Base-by-base conservation (phyloP, 2,329 filamentous ascomycete species). In the Triangularia verruculosa region DNA sequence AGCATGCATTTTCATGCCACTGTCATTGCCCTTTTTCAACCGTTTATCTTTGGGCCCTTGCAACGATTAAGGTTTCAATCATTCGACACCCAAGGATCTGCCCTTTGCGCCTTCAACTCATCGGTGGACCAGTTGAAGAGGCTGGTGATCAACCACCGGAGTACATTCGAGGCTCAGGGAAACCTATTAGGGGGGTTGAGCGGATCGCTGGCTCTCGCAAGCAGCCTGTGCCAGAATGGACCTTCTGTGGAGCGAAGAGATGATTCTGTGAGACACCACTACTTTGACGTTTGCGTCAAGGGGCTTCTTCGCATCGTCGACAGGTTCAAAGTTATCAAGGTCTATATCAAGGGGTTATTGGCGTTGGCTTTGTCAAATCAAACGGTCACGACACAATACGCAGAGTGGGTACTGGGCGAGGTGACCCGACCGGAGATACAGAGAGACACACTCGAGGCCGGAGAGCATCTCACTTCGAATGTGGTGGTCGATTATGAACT, bases 121-220 rank as follows among this genome's bases (percentile, higher is more conserved):
- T 58, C 56, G 32, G 24, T 58, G 8, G 34, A 58, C 25, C 56
- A 58, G 8, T 22, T 58, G 20, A 58, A 58, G 15, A 32, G 56
- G 56, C 20, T 58, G 22, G 56, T 58, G 13, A 51, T 58, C 12
- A 47, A 17, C 12, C 15, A 58, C 32, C 34, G 34, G 30, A 58
- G 56, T 22, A 58, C 30, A 15, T 58, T 58, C 12, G 22, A 58
- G 8, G 4, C n/a, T 3, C 17, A 28, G n/a, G 30, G 15, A n/a
- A 25, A 58, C n/a, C 25, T 39, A 1, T 8, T 47, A 7, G 25
- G 12, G 1, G 8, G 5, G 4, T 15, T 27, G 20, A 15, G 15
- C 11, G 56, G 56, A n/a, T n/a, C 34, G 1, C 8, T 58, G 12
- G 11, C 39, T 39, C 56, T 58, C 20, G 56, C 56, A 22, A 58